Base-by-base conservation (phyloP, 2,329 filamentous ascomycete genomes). In the Penicillium sp. region DNA sequence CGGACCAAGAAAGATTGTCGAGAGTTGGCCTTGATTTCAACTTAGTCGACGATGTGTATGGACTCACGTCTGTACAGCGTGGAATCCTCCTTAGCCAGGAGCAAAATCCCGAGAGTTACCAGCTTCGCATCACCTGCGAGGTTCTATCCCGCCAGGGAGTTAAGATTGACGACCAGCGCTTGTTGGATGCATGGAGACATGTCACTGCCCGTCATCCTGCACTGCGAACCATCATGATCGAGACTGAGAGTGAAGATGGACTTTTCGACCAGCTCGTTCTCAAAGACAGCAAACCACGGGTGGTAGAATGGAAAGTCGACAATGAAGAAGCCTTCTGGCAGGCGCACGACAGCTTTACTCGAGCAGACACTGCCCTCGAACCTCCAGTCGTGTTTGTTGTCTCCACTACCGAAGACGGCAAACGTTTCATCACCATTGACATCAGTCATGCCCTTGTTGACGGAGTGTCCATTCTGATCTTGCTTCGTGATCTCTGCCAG, bases 181-280 rank as follows among this genome's bases (percentile, higher is more conserved):
- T 55, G 11, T 32, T 42, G 8, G 31, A 34, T 10, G 52, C 52
- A 4, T 55, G 52, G 52, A 10, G 32, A 18, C 47, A 55, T 9
- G 22, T 55, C 10, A 43, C 46, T 10, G 18, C 14, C 14, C 52
- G 52, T 8, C 52, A 55, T 32, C 42, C 52, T n/a, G 47, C 47
- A 11, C 36, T 55, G 16, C 40, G 52, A 10, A 51, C 52, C 1
- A 32, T 50, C 5, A 27, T 27, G 24, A 8, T 27, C 24, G 24
- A 27, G 24, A 27, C 24, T 27, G 24, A 27, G 24, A 27, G 3
- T 27, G 24, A 27, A 27, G 24, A 27, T 27, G 24, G 24, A 27
- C 24, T 27, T 8, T 22, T 50, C 27, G 43, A 32, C 27, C 27
- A 45, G 27, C n/a, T 31, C 4, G 43, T 45, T 13, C 27, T 32